These are phyloP conservation scores for Leccinum subtestaceum DNA, from an alignment of 768 basidiomycete genomes.

Conservation along the genomic window DNA sequence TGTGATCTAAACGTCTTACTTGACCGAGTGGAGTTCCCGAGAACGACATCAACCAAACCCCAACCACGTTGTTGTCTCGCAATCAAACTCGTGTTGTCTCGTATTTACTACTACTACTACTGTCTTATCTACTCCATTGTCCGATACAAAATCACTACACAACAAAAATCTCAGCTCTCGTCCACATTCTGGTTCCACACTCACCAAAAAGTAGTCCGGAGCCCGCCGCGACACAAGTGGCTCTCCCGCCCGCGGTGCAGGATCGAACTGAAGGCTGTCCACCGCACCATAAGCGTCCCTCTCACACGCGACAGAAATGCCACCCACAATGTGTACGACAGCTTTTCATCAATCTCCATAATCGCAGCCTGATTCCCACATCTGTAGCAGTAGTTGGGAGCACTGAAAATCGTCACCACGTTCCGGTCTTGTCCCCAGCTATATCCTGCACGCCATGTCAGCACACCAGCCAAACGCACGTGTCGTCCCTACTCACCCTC, in stretches of 20 bases:
- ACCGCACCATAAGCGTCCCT: constrained; percentile 3
- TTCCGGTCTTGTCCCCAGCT: constrained; percentile 99
- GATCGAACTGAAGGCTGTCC: constrained; percentile 96
- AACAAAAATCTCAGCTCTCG: constrained; percentile 4
- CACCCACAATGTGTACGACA: constrained; percentile 90
- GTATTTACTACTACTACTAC: constrained; percentile 25
- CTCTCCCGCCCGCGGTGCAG: constrained; percentile 97
- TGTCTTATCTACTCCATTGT: neutral
- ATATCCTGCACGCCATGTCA: constrained; percentile 49
- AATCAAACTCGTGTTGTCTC: constrained; percentile 20
- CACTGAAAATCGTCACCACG: constrained; percentile 99
- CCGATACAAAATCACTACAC: constrained; percentile 18
- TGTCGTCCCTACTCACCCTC: constrained; percentile 62
- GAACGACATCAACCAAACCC: constrained; percentile 70
- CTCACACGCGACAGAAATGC: constrained; percentile 1
- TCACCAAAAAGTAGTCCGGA: constrained; percentile 90
- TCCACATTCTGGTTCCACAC: constrained; percentile 42
- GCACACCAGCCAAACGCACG: constrained; percentile 2
- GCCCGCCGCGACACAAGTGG: constrained; percentile 95
- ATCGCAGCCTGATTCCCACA: constrained; percentile 99
- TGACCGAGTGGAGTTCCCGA: constrained; percentile 78
- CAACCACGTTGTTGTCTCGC: constrained; percentile 19
- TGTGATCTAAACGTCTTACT: constrained; percentile 83
- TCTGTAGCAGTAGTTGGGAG: constrained; percentile 99
- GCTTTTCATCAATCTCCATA: constrained; percentile 99